Evolutionary conservation across 2,329 filamentous ascomycete species (phyloP).

Genomic region (Mollisiaceae sp.): DNA sequence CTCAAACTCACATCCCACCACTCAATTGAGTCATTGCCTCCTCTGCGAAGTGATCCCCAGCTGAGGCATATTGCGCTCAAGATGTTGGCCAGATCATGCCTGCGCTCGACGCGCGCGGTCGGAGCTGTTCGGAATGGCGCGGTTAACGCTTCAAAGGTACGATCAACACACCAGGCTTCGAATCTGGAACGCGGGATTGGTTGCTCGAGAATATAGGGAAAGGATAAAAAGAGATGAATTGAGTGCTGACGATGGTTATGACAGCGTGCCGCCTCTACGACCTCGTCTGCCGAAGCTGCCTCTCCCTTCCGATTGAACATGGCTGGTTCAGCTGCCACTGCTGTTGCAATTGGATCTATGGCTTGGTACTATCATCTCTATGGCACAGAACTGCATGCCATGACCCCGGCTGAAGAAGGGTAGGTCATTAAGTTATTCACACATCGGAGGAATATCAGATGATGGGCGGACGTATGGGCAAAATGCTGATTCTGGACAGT

Average conservation of each 20-base stretch:
- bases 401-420: slow-evolving; percentile 97
- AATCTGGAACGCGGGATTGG: slow-evolving; percentile 29
- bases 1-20: slow-evolving; percentile 36
- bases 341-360: slow-evolving; percentile 84
- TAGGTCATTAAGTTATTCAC: slow-evolving; percentile 58
- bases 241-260: slow-evolving; percentile 47
- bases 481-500: slow-evolving; percentile 56
- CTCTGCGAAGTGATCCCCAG: slow-evolving; percentile 40
- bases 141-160: slow-evolving; percentile 77
- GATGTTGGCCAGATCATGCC: slow-evolving; percentile 93
- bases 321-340: slow-evolving; percentile 84
- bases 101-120: slow-evolving; percentile 87
- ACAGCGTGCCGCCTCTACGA: slow-evolving; percentile 70
- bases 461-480: slow-evolving; percentile 5
- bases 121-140: slow-evolving; percentile 77
- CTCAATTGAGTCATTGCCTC: slow-evolving; percentile 40
- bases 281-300: slow-evolving; percentile 70
- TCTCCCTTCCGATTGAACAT: slow-evolving; percentile 84
- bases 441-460: not conserved
- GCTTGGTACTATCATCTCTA: slow-evolving; percentile 99
- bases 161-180: slow-evolving; percentile 53
- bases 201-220: not conserved
- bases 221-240: slow-evolving; percentile 29
- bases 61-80: slow-evolving; percentile 49
- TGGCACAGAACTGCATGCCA: slow-evolving; percentile 83